Base-by-base conservation (phyloP, 73 alveolate species). In the Symbiodinium pilosum region DNA sequence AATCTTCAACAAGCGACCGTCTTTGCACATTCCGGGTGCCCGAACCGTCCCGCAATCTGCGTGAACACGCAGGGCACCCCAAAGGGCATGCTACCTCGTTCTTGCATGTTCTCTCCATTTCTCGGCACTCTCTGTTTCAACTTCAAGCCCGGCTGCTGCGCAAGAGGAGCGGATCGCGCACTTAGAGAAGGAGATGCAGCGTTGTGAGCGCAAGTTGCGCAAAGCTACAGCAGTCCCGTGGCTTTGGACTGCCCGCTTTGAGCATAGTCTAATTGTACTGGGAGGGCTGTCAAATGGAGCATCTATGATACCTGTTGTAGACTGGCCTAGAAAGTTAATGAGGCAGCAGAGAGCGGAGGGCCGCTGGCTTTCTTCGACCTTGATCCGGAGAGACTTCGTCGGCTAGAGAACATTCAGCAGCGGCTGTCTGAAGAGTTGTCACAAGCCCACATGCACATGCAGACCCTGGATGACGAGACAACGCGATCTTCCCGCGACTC, bases 201-300 rank as follows among this genome's bases (percentile, higher is more conserved):
- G 95, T 44, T 88, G 95, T 44, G 95, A 64, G 69, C 95, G 95
- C n/a, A 88, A 88, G 95, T 71, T 40, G 52, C 85, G 68, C 47
- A 88, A 88, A 54, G 85, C 95, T 86, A 38, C 38, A 28, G 81
- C 81, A 32, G 39, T 2, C 81, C 34, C 39, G 6, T 30, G 30
- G 73, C 73, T 24, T 5, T 54, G 20, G 73, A n/a, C 73, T 2
- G 73, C 73, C 73, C 26, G 73, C 73, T 54, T n/a, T n/a, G n/a
- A n/a, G n/a, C n/a, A n/a, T n/a, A n/a, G n/a, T n/a, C n/a, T n/a
- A n/a, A n/a, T n/a, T n/a, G n/a, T n/a, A n/a, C n/a, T n/a, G n/a
- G n/a, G n/a, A n/a, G n/a, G n/a, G n/a, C n/a, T n/a, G n/a, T n/a
- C n/a, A n/a, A n/a, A n/a, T n/a, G n/a, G n/a, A n/a, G n/a, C n/a